phyloP scores from a whole-genome alignment of 192 early-diverging fungal genomes.

The Podila horticola region DNA sequence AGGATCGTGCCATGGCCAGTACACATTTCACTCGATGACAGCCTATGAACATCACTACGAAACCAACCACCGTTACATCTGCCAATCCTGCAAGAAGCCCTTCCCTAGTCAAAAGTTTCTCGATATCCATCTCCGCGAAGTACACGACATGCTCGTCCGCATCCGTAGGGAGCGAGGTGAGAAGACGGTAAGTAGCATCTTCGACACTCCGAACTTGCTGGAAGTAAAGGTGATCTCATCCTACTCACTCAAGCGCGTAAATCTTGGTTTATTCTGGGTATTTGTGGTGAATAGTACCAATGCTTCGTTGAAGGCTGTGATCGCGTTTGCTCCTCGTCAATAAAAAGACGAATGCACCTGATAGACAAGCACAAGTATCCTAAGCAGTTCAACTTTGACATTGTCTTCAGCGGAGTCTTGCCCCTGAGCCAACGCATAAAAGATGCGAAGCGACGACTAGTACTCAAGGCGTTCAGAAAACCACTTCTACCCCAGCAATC shows the following conservation, averaged over 20 bases:
- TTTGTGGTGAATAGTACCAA: slow-evolving; percentile 48
- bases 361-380: slow-evolving; percentile 67
- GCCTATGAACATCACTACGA: slow-evolving; percentile 66
- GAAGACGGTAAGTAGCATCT: slow-evolving; percentile 51
- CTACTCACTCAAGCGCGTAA: neutral
- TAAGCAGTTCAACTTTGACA: slow-evolving; percentile 58
- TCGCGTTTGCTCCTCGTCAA: slow-evolving; percentile 43
- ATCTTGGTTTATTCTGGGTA: neutral
- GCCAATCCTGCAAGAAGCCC: slow-evolving; percentile 53
- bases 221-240: neutral
- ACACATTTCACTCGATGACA: slow-evolving; percentile 38
- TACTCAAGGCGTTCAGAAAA: slow-evolving; percentile 7
- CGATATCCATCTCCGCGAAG: slow-evolving; percentile 59
- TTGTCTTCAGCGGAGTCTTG: slow-evolving; percentile 53
- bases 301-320: slow-evolving; percentile 64
- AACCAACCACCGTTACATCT: slow-evolving; percentile 58
- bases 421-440: slow-evolving; percentile 36
- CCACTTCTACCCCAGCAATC: slow-evolving; percentile 5
- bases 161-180: slow-evolving; percentile 61
- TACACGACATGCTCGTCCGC: slow-evolving; percentile 56
- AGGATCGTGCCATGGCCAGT: slow-evolving; percentile 31
- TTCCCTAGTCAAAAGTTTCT: slow-evolving; percentile 62
- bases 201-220: too few relatives aligned
- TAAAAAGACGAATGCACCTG: slow-evolving; percentile 56
- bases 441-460: slow-evolving; percentile 17